phyloP scores from a whole-genome alignment of 805 yeast genomes.

The Hanseniaspora jakobsenii region DNA sequence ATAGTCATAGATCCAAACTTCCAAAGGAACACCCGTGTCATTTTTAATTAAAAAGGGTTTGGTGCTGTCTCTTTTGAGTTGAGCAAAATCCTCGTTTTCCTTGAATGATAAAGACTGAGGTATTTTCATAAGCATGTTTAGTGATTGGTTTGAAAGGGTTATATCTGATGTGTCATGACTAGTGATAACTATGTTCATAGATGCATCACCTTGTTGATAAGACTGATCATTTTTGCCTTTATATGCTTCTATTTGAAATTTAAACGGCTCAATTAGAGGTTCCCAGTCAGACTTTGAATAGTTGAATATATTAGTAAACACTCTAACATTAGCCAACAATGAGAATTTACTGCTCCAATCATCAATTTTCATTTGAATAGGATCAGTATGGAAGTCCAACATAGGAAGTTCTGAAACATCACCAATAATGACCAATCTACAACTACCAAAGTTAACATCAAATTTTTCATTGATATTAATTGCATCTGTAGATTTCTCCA shows the following conservation, averaged over 20 bases:
- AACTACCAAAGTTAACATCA: slow-evolving; percentile 55
- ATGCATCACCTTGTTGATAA: slow-evolving; percentile 26
- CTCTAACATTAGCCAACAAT: slow-evolving; percentile 52
- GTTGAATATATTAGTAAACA: slow-evolving; percentile 66
- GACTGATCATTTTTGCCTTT: slow-evolving; percentile 24
- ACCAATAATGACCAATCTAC: slow-evolving; percentile 73
- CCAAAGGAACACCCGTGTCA: slow-evolving; percentile 73
- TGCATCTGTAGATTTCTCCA: too few relatives aligned
- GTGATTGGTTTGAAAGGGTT: slow-evolving; percentile 67
- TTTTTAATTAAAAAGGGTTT: slow-evolving; percentile 73
- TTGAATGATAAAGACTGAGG: slow-evolving; percentile 38
- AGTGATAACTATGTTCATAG: slow-evolving; percentile 49
- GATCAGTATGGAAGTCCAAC: slow-evolving; percentile 58
- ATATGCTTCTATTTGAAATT: slow-evolving; percentile 58
- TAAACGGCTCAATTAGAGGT: slow-evolving; percentile 83
- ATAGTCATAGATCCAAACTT: slow-evolving; percentile 60
- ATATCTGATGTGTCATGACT: slow-evolving; percentile 68
- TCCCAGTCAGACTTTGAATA: slow-evolving; percentile 91
- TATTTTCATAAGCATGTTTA: slow-evolving; percentile 64
- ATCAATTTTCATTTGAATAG: slow-evolving; percentile 54
- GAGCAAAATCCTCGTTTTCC: slow-evolving; percentile 32
- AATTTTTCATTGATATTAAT: slow-evolving; percentile 68
- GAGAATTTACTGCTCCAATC: slow-evolving; percentile 82
- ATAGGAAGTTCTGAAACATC: slow-evolving; percentile 86
- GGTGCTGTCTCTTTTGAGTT: slow-evolving; percentile 61